Evolutionary conservation across 2,329 filamentous ascomycete species (phyloP).

Genomic region (Ophiostoma tasmaniense): DNA sequence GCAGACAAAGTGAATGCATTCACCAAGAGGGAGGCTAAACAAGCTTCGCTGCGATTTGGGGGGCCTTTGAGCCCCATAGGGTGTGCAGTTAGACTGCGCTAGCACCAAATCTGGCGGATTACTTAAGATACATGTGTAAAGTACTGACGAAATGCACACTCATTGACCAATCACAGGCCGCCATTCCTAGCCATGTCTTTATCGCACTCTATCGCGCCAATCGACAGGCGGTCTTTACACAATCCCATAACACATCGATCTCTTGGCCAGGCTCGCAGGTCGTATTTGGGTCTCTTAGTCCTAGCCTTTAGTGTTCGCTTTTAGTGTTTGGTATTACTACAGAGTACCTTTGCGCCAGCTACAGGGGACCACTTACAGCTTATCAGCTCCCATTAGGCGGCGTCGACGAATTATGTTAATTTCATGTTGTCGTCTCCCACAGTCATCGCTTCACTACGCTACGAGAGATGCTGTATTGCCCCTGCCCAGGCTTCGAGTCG

Average conservation of each 20-base stretch:
- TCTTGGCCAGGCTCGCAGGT: not conserved
- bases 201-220: not conserved
- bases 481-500: not conserved
- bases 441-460: not conserved
- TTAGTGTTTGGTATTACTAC: not conserved
- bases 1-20: no score
- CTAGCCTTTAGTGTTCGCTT: not conserved
- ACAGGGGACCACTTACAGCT: not conserved
- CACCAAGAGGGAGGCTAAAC: not conserved
- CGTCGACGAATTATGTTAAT: not conserved
- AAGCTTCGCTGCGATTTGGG: not conserved
- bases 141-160: not conserved
- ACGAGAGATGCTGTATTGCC: not conserved
- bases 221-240: constrained; percentile 1
- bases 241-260: constrained; percentile 7
- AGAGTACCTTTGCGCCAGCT: not conserved
- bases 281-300: not conserved
- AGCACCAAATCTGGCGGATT: not conserved
- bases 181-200: not conserved
- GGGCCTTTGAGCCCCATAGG: not conserved
- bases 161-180: constrained; percentile 5
- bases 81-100: not conserved
- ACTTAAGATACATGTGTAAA: not conserved
- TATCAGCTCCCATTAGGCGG: not conserved
- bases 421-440: not conserved